phyloP scores from a whole-genome alignment of 352 stramenopile genomes.

The Pythium utonaiense region DNA sequence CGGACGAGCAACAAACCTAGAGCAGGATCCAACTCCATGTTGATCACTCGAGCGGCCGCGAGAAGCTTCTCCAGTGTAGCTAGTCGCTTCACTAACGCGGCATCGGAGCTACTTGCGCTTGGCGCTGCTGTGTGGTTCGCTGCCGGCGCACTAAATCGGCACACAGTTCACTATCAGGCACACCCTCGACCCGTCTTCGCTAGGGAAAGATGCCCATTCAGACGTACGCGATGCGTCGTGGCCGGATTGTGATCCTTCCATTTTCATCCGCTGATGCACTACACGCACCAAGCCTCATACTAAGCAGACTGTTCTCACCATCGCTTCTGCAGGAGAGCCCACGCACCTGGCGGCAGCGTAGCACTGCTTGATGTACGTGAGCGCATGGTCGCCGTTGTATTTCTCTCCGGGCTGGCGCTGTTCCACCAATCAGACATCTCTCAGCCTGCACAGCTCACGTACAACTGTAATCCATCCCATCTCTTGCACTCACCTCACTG shows the following conservation, averaged over 20 bases:
- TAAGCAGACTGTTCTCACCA: no score
- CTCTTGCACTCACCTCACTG: constrained; percentile 35
- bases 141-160: constrained; percentile 1
- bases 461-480: background rate
- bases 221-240: constrained; percentile 57
- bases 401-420: constrained; percentile 46
- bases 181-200: no score
- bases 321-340: no score
- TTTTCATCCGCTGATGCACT: constrained; percentile 83
- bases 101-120: constrained; percentile 24
- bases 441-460: no score
- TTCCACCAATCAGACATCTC: background rate
- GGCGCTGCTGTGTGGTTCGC: background rate
- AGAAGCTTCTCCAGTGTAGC: constrained; percentile 76
- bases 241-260: constrained; percentile 69
- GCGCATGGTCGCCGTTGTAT: constrained; percentile 77
- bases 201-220: background rate
- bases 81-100: constrained; percentile 51
- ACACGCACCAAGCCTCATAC: background rate
- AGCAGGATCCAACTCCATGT: constrained; percentile 66
- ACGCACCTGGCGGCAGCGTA: constrained; percentile 76
- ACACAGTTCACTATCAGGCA: no score
- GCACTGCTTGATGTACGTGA: constrained; percentile 85
- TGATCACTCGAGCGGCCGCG: constrained; percentile 72
- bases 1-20: constrained; percentile 57